Evolutionary conservation across 169 alveolate species (phyloP).

Genomic region (Plasmodium malariae): DNA sequence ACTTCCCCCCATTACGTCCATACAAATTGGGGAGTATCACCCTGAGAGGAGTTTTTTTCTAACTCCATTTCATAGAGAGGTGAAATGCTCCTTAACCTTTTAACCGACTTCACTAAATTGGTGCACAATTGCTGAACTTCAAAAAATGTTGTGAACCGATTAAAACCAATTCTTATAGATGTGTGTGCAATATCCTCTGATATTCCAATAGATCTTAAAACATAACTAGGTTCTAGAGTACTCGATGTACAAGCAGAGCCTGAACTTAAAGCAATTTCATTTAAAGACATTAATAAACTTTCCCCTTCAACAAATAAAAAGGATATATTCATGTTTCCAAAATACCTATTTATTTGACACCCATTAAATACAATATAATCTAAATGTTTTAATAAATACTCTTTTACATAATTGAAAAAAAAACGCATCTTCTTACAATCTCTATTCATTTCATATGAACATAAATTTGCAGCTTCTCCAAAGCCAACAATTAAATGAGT

Average conservation of each 20-base stretch:
- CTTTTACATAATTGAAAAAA: constrained; percentile 88
- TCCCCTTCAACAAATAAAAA: constrained; percentile 97
- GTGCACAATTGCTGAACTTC: constrained; percentile 92
- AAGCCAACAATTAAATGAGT: constrained; percentile 96
- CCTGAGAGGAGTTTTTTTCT: constrained; percentile 80
- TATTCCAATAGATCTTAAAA: constrained; percentile 96
- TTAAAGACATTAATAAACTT: constrained; percentile 91
- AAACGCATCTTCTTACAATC: constrained; percentile 92
- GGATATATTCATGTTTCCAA: constrained; percentile 96
- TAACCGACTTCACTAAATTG: constrained; percentile 87
- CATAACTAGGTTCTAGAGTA: constrained; percentile 94
- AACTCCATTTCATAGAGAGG: constrained; percentile 94
- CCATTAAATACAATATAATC: constrained; percentile 92
- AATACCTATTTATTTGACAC: constrained; percentile 85
- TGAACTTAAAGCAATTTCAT: constrained; percentile 90
- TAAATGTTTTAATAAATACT: constrained; percentile 77
- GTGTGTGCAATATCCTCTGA: constrained; percentile 98
- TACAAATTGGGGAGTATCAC: constrained; percentile 71
- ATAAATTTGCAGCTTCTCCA: constrained; percentile 96
- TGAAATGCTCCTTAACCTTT: constrained; percentile 90
- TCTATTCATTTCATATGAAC: constrained; percentile 93
- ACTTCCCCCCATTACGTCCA: constrained; percentile 39
- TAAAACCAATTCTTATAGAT: constrained; percentile 97
- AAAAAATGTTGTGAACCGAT: constrained; percentile 96
- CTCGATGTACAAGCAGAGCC: constrained; percentile 95